Conservation (phyloP, 2,329 filamentous ascomycete genomes). For the Decorospora gaudefroyi region DNA sequence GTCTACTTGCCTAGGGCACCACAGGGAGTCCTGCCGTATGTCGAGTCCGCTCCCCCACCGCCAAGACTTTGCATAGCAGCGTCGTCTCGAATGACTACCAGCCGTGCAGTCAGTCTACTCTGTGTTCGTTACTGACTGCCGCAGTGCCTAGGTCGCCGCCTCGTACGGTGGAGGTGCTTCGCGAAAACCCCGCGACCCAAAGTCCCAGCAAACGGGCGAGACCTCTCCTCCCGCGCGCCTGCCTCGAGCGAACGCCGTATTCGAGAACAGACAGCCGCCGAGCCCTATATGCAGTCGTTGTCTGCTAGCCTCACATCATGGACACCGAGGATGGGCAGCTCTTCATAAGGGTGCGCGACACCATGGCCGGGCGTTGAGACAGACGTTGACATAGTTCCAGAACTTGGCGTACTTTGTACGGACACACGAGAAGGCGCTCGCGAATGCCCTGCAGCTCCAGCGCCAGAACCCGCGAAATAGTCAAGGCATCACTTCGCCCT, state of each 20-base stretch:
- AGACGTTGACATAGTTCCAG: conserved; percentile 56
- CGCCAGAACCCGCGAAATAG: conserved; percentile 71
- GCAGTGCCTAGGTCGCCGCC: conserved; percentile 28
- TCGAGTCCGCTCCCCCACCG: conserved; percentile 22
- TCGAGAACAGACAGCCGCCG: conserved; percentile 5
- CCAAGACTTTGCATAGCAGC: conserved; percentile 25
- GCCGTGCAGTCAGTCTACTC: conserved; percentile 5
- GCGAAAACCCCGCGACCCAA: conserved; percentile 23
- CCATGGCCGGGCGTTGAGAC: background rate
- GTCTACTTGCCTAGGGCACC: conserved; percentile 38
- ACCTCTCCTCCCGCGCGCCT: conserved; percentile 14
- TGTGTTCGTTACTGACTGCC: conserved; percentile 29
- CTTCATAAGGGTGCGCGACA: conserved; percentile 75
- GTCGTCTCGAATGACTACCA: conserved; percentile 14
- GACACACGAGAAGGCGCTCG: conserved; percentile 94
- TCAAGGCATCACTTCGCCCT: conserved; percentile 51
- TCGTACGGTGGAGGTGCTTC: conserved; percentile 28
- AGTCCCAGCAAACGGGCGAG: conserved; percentile 15
- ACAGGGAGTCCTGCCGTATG: conserved; percentile 29
- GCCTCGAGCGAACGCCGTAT: conserved; percentile 9
- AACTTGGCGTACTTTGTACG: conserved; percentile 95
- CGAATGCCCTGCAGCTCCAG: conserved; percentile 89
- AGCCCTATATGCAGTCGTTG: conserved; percentile 43
- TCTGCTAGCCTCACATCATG: conserved; percentile 57
- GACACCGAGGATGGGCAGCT: conserved; percentile 87